phyloP scores from a whole-genome alignment of 495 filamentous ascomycete genomes.

The Pyrenula massariospora region DNA sequence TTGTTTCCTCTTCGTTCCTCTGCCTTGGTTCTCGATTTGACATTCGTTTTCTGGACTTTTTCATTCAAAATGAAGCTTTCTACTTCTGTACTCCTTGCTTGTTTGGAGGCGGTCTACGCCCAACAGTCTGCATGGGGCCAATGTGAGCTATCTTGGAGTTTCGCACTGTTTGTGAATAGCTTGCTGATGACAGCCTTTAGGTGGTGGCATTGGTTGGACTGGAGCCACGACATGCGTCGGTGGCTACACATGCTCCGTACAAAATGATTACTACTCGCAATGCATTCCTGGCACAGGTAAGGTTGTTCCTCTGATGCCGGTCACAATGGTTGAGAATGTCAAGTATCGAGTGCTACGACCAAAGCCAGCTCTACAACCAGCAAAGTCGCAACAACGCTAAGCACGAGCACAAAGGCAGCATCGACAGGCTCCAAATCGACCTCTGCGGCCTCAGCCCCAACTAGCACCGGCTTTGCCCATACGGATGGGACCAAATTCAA shows the following conservation, averaged over 20 bases:
- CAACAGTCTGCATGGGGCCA: not conserved
- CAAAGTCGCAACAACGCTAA: not conserved
- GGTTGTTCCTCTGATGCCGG: not conserved
- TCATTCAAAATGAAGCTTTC: not conserved
- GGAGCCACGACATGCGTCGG: conserved; percentile 11
- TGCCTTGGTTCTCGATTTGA: too few relatives aligned
- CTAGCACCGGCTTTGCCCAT: conserved; percentile 26
- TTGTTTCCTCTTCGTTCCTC: too few relatives aligned
- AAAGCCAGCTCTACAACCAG: not conserved
- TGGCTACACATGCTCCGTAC: conserved; percentile 7
- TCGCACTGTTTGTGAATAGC: not conserved
- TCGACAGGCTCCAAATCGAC: not conserved
- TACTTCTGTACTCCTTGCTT: not conserved
- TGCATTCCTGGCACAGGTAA: not conserved
- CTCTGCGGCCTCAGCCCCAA: not conserved
- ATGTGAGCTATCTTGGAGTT: not conserved
- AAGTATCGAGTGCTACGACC: not conserved
- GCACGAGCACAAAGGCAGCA: not conserved
- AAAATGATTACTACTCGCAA: conserved; percentile 6
- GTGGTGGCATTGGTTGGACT: conserved; percentile 2
- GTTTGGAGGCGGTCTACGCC: not conserved
- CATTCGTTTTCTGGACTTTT: not conserved
- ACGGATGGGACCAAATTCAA: conserved; percentile 43
- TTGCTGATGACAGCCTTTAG: not conserved
- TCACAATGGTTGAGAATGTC: not conserved